Evolutionary conservation across 768 basidiomycete genomes (phyloP).

Genomic region (Hericium rajendrae): DNA sequence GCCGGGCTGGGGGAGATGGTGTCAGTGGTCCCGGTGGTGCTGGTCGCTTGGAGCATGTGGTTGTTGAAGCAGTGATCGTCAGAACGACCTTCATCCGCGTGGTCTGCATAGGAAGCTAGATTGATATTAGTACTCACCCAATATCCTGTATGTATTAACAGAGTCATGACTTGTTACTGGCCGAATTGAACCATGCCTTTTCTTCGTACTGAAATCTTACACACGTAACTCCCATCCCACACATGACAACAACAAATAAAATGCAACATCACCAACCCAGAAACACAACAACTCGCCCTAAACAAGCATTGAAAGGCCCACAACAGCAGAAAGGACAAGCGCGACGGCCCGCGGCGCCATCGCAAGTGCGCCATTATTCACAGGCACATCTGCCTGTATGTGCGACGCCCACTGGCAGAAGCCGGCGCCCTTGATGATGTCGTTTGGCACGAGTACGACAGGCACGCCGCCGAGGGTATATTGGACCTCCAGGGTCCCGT

Average conservation of each 20-base stretch:
- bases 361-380: background rate
- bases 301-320: too few species aligned
- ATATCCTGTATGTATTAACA: too few species aligned
- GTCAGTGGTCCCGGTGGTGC: slow-evolving; percentile 31
- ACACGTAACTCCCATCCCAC: too few species aligned
- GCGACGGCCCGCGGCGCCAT: background rate
- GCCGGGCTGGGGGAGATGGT: slow-evolving; percentile 36
- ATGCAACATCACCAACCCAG: too few species aligned
- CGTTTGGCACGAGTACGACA: slow-evolving; percentile 41
- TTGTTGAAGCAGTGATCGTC: slow-evolving; percentile 3
- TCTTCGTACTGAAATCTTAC: too few species aligned
- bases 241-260: too few species aligned
- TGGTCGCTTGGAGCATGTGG: slow-evolving; percentile 22
- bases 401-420: slow-evolving; percentile 20
- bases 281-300: too few species aligned
- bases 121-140: too few species aligned
- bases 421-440: slow-evolving; percentile 25
- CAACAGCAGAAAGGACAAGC: too few species aligned
- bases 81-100: background rate
- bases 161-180: too few species aligned
- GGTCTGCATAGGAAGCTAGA: too few species aligned
- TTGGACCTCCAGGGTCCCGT: slow-evolving; percentile 48
- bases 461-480: slow-evolving; percentile 59
- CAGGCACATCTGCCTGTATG: background rate
- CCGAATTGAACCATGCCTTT: too few species aligned